Evolutionary conservation across 371 early-diverging fungal species (phyloP), one percentile per base, ranked within the genome.

Genomic region (Phascolomyces articulosus): DNA sequence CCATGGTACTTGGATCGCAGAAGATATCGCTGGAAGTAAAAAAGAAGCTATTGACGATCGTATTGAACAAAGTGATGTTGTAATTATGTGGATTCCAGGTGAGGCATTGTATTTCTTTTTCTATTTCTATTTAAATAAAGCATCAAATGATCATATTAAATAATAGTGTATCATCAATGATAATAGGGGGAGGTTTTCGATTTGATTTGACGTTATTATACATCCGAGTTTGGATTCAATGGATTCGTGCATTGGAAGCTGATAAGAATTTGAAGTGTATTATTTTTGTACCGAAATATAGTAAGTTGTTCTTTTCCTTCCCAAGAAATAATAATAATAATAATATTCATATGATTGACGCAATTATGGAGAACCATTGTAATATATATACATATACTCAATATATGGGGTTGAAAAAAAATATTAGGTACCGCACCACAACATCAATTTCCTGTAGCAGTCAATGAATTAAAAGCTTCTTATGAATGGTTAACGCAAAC

Each of bases 11-110:
- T 77, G 77, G 77, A 67, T 79, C 15, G 74, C 71, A 10, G 74
- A 76, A 60, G 71, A 77, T 49, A 67, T 75, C 29, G 54, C 51
- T 20, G 53, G 63, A 48, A 71, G 65, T 8, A 76, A 76, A 60
- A 74, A 70, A 68, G 77, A 79, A 65, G 74, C 68, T 1, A 54
- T 79, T 2, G 40, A 29, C 9, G 77, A 79, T 59, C 67, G 74
- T n/a, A 62, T 79, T 13, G 59, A 63, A 29, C 63, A 65, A 20
- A 66, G 74, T 20, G 66, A 74, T 63, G 64, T 67, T 47, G 72
- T 80, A n/a, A 24, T 80, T 1, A 56, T 80, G 27, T 80, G 80
- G 80, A 64, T 80, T 38, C 78, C 77, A 58, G 80, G 80, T 77
- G 73, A 16, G 27, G 15, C 18, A 7, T 44, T 11, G 11, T 34